These are phyloP conservation scores for Floccularia luteovirens DNA, from an alignment of 768 basidiomycete genomes.

Conservation along the genomic window DNA sequence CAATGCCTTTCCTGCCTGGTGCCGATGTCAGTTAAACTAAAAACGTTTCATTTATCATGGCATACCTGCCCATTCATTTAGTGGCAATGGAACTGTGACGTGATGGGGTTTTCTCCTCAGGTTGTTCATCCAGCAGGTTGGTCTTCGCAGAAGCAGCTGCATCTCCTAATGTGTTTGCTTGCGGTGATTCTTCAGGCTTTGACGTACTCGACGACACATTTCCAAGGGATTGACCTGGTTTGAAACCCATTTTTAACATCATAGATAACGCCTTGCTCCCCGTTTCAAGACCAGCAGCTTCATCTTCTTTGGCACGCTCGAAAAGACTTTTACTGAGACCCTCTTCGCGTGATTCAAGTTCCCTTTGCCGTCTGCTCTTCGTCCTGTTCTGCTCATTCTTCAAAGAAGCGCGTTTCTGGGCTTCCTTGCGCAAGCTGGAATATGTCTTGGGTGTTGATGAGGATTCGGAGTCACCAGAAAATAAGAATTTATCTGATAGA, in stretches of 20 bases:
- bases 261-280: constrained; percentile 78
- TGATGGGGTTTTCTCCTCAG: constrained; percentile 20
- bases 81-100: constrained; percentile 59
- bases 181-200: not conserved
- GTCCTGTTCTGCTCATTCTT: constrained; percentile 63
- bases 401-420: constrained; percentile 42
- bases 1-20: constrained; percentile 75
- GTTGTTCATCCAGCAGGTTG: too few species aligned
- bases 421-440: constrained; percentile 61
- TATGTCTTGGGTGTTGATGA: constrained; percentile 52
- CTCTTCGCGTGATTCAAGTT: constrained; percentile 69
- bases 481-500: constrained; percentile 80
- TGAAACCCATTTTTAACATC: constrained; percentile 95
- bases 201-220: constrained; percentile 18
- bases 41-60: constrained; percentile 1
- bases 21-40: constrained; percentile 1
- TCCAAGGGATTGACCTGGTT: constrained; percentile 75
- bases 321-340: constrained; percentile 78
- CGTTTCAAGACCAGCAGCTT: constrained; percentile 38
- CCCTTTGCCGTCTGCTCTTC: constrained; percentile 62
- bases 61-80: constrained; percentile 81
- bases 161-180: not conserved
- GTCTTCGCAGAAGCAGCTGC: not conserved
- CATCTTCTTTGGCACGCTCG: constrained; percentile 63
- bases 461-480: constrained; percentile 26